Conservation (phyloP, 1,284 basidiomycete genomes). For the Apiotrichum gamsii region DNA sequence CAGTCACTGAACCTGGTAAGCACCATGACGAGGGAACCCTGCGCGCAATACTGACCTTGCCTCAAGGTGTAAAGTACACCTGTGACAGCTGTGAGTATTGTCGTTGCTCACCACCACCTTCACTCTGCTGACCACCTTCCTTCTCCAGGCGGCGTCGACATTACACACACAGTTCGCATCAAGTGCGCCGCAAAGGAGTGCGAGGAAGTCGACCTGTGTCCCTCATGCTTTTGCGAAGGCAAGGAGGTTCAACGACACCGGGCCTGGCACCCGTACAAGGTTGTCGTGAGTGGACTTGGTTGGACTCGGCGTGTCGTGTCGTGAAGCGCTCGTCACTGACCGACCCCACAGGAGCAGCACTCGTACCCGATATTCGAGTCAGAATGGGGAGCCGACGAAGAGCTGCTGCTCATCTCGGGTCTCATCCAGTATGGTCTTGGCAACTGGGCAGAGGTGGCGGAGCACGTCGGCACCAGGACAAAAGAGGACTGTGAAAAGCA, state of each 20-base stretch:
- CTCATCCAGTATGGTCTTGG: conserved; percentile 84
- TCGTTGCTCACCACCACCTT: conserved; percentile 2
- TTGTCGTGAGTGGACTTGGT: conserved; percentile 60
- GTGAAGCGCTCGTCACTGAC: not conserved
- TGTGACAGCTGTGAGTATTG: conserved; percentile 42
- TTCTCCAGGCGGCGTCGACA: conserved; percentile 32
- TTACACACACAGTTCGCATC: conserved; percentile 81
- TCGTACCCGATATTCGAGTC: conserved; percentile 91
- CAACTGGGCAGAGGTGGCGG: conserved; percentile 95
- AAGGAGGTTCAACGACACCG: conserved; percentile 84
- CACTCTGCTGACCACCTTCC: conserved; percentile 7
- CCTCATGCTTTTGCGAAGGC: conserved; percentile 83
- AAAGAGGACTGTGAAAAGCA: conserved; percentile 92
- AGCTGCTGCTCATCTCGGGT: conserved; percentile 84
- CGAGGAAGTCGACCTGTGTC: conserved; percentile 80
- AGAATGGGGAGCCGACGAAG: conserved; percentile 99
- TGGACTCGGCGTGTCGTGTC: not conserved
- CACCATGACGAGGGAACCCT: not conserved
- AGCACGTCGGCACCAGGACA: conserved; percentile 89
- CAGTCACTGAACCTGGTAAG: conserved; percentile 37
- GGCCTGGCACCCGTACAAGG: conserved; percentile 82
- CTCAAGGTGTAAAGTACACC: conserved; percentile 44
- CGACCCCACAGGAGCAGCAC: conserved; percentile 68
- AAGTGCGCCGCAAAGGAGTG: conserved; percentile 80
- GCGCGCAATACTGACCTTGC: not conserved